Evolutionary conservation across 352 stramenopile genomes (phyloP).

Genomic region (Globisporangium parvum): DNA sequence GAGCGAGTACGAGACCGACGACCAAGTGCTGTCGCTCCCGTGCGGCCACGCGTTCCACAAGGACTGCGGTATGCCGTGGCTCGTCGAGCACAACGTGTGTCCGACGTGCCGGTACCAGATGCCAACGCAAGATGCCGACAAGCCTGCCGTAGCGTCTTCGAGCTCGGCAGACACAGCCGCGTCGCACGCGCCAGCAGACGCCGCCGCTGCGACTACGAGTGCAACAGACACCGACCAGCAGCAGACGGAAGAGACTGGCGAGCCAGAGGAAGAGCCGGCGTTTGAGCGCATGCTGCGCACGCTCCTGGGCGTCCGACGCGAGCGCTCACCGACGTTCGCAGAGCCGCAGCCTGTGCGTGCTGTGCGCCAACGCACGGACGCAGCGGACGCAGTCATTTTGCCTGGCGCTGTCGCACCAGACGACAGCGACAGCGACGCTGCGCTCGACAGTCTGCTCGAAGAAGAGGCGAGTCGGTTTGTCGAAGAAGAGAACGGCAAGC

Average conservation of each 20-base stretch:
- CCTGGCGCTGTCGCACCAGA: constrained; percentile 11
- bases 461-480: constrained; percentile 54
- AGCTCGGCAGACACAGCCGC: constrained; percentile 4
- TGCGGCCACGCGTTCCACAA: constrained; percentile 78
- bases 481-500: constrained; percentile 43
- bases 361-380: constrained; percentile 51
- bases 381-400: constrained; percentile 11
- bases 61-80: constrained; percentile 70
- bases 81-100: constrained; percentile 73
- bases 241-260: constrained; percentile 1
- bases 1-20: constrained; percentile 61
- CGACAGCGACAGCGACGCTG: constrained; percentile 15
- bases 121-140: constrained; percentile 24
- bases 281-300: constrained; percentile 16
- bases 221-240: background rate
- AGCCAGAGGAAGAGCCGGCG: constrained; percentile 19
- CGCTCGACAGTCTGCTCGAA: constrained; percentile 58
- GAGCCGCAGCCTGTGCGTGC: constrained; percentile 23
- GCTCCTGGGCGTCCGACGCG: constrained; percentile 29
- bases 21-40: constrained; percentile 57
- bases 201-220: background rate
- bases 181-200: no score
- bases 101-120: constrained; percentile 67
- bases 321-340: constrained; percentile 18
- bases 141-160: background rate